phyloP scores from a whole-genome alignment of 371 early-diverging fungal species.

The Amoeboaphelidium protococcarum region DNA sequence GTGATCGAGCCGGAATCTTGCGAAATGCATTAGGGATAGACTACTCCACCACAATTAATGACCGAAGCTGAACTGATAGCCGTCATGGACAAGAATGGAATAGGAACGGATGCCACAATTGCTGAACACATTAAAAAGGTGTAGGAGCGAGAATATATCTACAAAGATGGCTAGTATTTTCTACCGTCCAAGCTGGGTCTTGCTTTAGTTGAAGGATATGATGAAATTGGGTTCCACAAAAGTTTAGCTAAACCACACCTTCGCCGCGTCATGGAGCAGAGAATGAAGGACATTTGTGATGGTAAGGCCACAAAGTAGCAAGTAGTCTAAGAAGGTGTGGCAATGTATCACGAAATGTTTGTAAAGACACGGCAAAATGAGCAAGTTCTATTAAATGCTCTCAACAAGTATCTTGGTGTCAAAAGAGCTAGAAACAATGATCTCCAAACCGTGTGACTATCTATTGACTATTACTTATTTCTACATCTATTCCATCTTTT shows the following conservation, averaged over 20 bases:
- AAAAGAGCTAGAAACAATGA: too few species aligned
- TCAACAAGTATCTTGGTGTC: too few species aligned
- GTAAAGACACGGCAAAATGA: too few species aligned
- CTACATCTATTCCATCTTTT: too few species aligned
- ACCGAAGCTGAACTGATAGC: constrained; percentile 84
- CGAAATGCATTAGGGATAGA: constrained; percentile 35
- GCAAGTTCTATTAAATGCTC: too few species aligned
- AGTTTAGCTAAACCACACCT: constrained; percentile 7
- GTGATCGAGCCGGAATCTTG: constrained; percentile 33
- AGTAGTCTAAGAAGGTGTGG: constrained; percentile 10
- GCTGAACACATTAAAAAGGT: constrained; percentile 96
- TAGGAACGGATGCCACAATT: constrained; percentile 99
- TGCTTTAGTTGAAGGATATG: constrained; percentile 74
- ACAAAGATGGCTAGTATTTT: constrained; percentile 32
- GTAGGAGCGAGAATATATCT: constrained; percentile 63
- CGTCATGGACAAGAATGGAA: constrained; percentile 92
- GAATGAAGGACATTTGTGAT: constrained; percentile 33
- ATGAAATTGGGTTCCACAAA: constrained; percentile 12
- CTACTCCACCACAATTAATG: constrained; percentile 53
- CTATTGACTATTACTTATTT: too few species aligned
- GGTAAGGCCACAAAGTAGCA: constrained; percentile 4
- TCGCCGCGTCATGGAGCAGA: constrained; percentile 14
- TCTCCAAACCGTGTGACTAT: too few species aligned
- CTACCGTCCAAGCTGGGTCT: constrained; percentile 73
- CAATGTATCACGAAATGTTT: constrained; percentile 20